Evolutionary conservation across 768 basidiomycete species (phyloP), one percentile per base, ranked within the genome.

Genomic region (Serendipita sp.): DNA sequence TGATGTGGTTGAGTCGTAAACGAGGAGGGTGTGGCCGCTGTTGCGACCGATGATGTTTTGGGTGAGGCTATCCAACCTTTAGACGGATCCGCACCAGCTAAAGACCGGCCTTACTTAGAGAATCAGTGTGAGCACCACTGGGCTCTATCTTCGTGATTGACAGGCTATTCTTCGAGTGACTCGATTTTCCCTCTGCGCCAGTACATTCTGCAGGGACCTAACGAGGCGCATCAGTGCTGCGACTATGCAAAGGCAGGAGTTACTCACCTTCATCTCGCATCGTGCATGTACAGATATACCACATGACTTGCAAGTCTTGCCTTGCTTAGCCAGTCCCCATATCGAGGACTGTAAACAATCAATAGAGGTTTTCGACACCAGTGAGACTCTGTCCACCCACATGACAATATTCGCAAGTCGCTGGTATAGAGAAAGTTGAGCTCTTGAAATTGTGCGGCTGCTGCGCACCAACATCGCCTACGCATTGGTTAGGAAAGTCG

Each of bases 271-370:
- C 56, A 92, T 72, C 71, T 91, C 90, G 72, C 90, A 92, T 71
- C 88, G 90, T 51, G 82, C 75, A 70, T 91, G 90, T 4, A 91
- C 89, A 20, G 85, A 84, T 58, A 91, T 72, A 1, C 85, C 83
- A 70, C 90, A 92, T 13, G 76, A 72, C 70, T 78, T 84, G 74
- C 90, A 91, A 3, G 85, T 88, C 74, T 90, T 91, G 34, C 90
- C 90, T 69, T 88, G 86, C 71, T 89, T 90, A 70, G 81, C 86
- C 45, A 91, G 74, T 7, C 90, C 90, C 89, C 90, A 91, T 31
- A 92, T 90, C 5, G 86, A 86, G 9, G 84, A 78, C 88, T 90
- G 63, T 34, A 30, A 30, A 20, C 43, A 53, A 30, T 38, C 38
- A 7, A 38, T 38, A n/a, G 38, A 38, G 38, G 14, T 43, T 45